Conservation (phyloP, 306 rosid species). For the Alnus rubra region DNA sequence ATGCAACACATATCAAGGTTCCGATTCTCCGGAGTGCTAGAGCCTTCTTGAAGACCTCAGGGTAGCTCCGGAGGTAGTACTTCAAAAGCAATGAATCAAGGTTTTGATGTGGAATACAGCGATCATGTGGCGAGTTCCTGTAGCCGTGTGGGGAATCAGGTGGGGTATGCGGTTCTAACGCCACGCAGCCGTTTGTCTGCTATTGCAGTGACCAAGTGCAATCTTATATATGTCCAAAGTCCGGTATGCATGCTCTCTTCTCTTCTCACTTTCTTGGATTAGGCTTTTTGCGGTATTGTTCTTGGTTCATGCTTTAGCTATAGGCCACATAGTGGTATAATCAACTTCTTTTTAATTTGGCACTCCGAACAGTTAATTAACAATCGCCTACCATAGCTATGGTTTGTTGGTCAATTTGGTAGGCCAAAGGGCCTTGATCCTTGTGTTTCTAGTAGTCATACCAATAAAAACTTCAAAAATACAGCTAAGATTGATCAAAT, state of each 20-base stretch:
- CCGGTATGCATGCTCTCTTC: neutral
- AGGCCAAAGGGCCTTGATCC: no score
- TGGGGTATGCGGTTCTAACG: neutral
- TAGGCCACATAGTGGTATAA: no score
- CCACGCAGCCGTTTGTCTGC: neutral
- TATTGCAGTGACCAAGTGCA: neutral
- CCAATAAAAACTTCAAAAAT: no score
- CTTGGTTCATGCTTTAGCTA: no score
- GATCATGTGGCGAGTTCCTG: neutral
- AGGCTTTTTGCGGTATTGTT: neutral
- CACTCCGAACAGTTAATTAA: no score
- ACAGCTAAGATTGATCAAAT: no score
- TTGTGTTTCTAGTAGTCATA: no score
- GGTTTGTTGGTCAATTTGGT: no score
- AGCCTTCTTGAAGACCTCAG: neutral
- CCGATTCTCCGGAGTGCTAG: neutral
- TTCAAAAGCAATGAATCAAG: neutral
- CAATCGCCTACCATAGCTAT: no score
- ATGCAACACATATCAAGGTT: neutral
- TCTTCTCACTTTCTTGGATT: neutral
- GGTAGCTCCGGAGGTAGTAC: neutral
- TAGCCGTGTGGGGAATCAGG: constrained; percentile 9
- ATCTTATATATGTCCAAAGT: neutral
- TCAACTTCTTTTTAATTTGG: no score
- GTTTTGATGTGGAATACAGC: neutral